These are phyloP conservation scores for Suillus variegatus DNA, from an alignment of 768 basidiomycete species.

Conservation along the genomic window DNA sequence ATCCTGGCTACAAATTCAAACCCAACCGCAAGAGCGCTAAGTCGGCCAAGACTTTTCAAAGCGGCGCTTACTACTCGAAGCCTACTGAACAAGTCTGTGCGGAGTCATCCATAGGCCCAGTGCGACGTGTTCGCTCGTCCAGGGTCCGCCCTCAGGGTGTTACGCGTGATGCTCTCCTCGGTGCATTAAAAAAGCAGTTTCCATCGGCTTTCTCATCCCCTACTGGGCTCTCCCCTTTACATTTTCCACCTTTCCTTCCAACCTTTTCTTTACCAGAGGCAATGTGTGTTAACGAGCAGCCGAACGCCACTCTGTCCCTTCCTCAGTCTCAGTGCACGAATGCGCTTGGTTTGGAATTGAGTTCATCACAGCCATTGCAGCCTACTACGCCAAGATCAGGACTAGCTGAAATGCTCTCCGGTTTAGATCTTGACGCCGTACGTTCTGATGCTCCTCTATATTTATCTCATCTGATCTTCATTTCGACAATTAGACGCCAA, in stretches of 20 bases:
- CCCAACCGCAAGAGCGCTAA: constrained; percentile 25
- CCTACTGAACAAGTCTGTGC: constrained; percentile 37
- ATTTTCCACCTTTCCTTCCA: constrained; percentile 19
- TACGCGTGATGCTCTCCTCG: constrained; percentile 18
- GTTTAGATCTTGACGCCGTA: constrained; percentile 32
- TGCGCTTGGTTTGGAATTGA: constrained; percentile 14
- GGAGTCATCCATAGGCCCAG: constrained; percentile 37
- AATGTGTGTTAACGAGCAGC: background rate
- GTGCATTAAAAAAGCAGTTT: constrained; percentile 9
- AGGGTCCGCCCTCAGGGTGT: constrained; percentile 22
- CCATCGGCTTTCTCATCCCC: constrained; percentile 7
- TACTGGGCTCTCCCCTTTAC: constrained; percentile 17
- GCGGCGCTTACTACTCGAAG: constrained; percentile 23
- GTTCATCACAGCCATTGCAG: constrained; percentile 22
- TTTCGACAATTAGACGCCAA: constrained; percentile 26
- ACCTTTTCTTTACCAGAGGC: constrained; percentile 13
- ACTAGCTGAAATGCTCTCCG: constrained; percentile 22
- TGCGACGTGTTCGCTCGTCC: constrained; percentile 33
- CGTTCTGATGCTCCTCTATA: constrained; percentile 5
- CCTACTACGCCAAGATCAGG: constrained; percentile 23
- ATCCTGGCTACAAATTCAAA: constrained; percentile 31
- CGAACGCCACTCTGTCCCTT: constrained; percentile 12
- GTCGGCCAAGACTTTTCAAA: constrained; percentile 19
- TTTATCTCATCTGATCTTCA: constrained; percentile 6
- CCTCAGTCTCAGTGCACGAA: constrained; percentile 15